Base-by-base conservation (phyloP, 768 basidiomycete genomes). In the Dioszegia hungarica region DNA sequence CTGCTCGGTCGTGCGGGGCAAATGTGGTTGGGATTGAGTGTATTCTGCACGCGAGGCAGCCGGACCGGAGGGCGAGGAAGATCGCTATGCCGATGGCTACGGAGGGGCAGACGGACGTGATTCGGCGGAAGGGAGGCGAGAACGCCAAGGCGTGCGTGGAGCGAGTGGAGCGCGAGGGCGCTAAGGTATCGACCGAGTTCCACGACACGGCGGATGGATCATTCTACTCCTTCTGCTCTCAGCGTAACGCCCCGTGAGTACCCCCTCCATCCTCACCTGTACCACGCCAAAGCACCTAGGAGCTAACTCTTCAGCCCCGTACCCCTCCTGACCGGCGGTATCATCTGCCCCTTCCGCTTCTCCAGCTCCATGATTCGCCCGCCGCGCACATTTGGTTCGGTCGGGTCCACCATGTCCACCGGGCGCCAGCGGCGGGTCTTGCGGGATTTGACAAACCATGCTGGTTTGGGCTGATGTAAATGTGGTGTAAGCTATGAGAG, bases 391-490 rank as follows among this genome's bases (percentile, higher is more conserved):
- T 14, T 24, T 14, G 3, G 8, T 12, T 20, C 36, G 20, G n/a
- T 22, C 22, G 3, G 20, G 2, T 51, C 49, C 17, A 14, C 31
- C 9, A 17, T 17, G 22, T 27, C 49, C n/a, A 38, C 36, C 2
- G 24, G 34, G 8, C 19, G 37, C 24, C 34, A 51, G 34, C 22
- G 36, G 36, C 34, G 49, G n/a, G 37, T 51, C 2, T 38, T 51
- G 49, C 12, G 49, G 22, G 34, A 51, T 38, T 20, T 51, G 24
- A 39, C 36, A 15, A 51, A 51, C 28, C 34, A 51, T 51, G 49
- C 49, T 12, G 49, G 49, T 2, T 38, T 51, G 34, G 49, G 49
- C 4, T 51, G 49, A 51, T n/a, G n/a, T n/a, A n/a, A n/a, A n/a
- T n/a, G 17, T 29, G 27, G 45, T 25, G n/a, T n/a, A n/a, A n/a